Evolutionary conservation across 1,139 yeast genomes (phyloP).

Genomic region (Yamadazyma sp.): DNA sequence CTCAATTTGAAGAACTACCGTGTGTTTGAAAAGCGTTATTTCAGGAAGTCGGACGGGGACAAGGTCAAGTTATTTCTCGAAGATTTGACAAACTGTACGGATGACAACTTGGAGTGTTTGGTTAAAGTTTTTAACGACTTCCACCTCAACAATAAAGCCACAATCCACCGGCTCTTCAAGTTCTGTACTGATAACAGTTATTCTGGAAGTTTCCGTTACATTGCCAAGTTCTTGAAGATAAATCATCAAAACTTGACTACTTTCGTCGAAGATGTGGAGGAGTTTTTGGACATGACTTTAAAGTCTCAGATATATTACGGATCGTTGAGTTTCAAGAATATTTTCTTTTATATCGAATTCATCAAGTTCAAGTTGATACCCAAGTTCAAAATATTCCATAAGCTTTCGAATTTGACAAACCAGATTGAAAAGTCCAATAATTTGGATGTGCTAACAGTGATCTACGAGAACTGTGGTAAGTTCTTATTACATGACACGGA

Average conservation of each 20-base stretch:
- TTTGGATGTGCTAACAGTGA: slow-evolving; percentile 61
- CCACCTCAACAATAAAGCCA: slow-evolving; percentile 69
- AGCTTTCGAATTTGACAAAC: slow-evolving; percentile 55
- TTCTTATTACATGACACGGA: slow-evolving; percentile 63
- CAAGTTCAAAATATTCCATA: slow-evolving; percentile 67
- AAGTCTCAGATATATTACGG: slow-evolving; percentile 58
- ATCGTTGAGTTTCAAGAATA: slow-evolving; percentile 52
- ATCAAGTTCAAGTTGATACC: slow-evolving; percentile 80
- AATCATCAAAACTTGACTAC: slow-evolving; percentile 50
- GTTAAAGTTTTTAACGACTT: slow-evolving; percentile 54
- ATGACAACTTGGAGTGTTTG: slow-evolving; percentile 56
- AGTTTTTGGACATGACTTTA: slow-evolving; percentile 58
- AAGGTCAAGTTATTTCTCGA: slow-evolving; percentile 44
- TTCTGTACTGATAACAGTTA: slow-evolving; percentile 54
- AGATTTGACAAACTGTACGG: slow-evolving; percentile 25
- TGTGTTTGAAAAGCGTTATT: slow-evolving; percentile 1
- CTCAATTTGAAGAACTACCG: slow-evolving; percentile 24
- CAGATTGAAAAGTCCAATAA: slow-evolving; percentile 51
- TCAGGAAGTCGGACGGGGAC: slow-evolving; percentile 36
- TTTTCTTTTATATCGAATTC: slow-evolving; percentile 70
- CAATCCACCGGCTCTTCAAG: slow-evolving; percentile 58
- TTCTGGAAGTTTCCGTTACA: slow-evolving; percentile 45
- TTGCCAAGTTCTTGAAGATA: slow-evolving; percentile 68
- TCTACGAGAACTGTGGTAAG: slow-evolving; percentile 76
- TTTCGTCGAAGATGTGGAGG: slow-evolving; percentile 55